phyloP scores from a whole-genome alignment of 2,329 filamentous ascomycete species.

The Leptodontidium sp. region DNA sequence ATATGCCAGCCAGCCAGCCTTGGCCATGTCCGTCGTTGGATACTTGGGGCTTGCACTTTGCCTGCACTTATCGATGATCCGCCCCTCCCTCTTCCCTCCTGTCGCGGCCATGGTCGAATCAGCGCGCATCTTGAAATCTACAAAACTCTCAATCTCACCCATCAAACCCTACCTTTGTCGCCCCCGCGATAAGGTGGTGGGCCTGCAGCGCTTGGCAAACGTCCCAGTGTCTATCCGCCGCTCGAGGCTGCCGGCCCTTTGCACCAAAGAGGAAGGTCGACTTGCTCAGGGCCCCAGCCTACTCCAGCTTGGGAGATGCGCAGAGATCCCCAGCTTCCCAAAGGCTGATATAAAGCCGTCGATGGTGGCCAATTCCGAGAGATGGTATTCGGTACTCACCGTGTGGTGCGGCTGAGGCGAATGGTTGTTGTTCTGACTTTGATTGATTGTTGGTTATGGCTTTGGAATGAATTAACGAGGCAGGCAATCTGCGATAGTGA shows the following conservation, averaged over 20 bases:
- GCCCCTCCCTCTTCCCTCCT: background rate
- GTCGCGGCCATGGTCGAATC: background rate
- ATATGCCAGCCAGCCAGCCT: too few species aligned
- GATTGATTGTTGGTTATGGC: background rate
- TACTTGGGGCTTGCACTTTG: background rate
- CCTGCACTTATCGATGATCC: slow-evolving; percentile 13
- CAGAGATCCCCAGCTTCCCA: background rate
- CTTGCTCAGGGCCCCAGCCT: background rate
- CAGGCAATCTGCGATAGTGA: background rate
- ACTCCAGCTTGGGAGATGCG: background rate
- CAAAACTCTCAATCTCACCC: background rate
- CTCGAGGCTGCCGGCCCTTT: slow-evolving; percentile 3
- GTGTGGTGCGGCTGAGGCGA: slow-evolving; percentile 15
- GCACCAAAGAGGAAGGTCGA: slow-evolving; percentile 7
- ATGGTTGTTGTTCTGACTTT: background rate
- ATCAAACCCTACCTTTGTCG: background rate
- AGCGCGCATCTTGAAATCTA: background rate
- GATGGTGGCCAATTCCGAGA: slow-evolving; percentile 13
- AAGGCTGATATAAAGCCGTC: slow-evolving; percentile 9
- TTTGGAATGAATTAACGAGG: background rate
- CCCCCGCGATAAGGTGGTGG: slow-evolving; percentile 1
- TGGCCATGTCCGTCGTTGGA: background rate
- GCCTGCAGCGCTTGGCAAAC: slow-evolving; percentile 13
- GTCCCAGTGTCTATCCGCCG: background rate
- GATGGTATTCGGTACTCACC: slow-evolving; percentile 3